Base-by-base conservation (phyloP, 306 rosid species). In the Vicia sativa region DNA sequence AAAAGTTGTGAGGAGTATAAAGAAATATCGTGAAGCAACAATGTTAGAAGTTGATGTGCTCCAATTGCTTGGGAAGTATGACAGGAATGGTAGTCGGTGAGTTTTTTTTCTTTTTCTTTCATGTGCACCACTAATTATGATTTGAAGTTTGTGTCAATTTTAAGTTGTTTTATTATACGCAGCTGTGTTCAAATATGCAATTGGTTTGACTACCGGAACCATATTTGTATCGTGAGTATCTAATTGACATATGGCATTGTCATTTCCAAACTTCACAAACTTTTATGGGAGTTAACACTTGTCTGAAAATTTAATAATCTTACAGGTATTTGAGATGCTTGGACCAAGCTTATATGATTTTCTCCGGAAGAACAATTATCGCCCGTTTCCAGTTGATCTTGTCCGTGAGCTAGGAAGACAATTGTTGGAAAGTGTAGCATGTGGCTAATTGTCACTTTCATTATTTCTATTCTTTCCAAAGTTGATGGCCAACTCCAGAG, bases 251-350 rank as follows among this genome's bases (percentile, higher is more conserved):
- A 38, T 39, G 49, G 11, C 25, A 21, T 38, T 6, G 7, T 38
- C 13, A 61, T 61, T 61, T 19, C 50, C 6, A 39, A 61, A 35
- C 46, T 10, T 16, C 65, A 35, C 45, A 35, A 15, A 59, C 65
- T 35, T 57, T 16, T 35, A 3, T 60, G 29, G 46, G 28, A 44
- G 2, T 16, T 35, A 37, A 37, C 48, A 19, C 31, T 61, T 38
- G 49, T 38, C 49, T 61, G 16, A 61, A 61, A 61, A 38, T 38
- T 38, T 61, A 58, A 34, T 15, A 11, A 15, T 58, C 14, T 31
- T 34, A 39, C 67, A 61, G 67, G 67, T 61, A 61, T 61, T 61
- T 18, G 67, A 61, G 67, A 61, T 61, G 67, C 67, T 61, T 61
- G 67, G 67, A 38, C 67, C 67, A 19, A 61, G 67, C 67, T 18